phyloP scores from a whole-genome alignment of 2,329 filamentous ascomycete species.

The Diaporthe destruens region DNA sequence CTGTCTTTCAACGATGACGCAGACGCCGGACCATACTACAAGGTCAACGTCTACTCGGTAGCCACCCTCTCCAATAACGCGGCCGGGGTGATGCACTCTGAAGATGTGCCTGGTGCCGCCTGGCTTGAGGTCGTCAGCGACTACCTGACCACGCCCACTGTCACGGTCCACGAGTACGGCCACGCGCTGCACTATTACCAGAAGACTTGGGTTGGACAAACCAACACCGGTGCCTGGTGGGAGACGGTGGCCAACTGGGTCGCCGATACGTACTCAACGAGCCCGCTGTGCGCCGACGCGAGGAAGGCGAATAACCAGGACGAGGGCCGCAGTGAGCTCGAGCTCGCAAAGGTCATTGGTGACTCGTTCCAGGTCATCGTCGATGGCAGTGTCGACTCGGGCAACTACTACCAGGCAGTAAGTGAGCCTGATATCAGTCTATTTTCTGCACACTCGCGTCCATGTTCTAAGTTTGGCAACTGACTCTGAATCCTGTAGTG shows the following conservation, averaged over 20 bases:
- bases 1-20: constrained; percentile 47
- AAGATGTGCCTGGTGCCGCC: not conserved
- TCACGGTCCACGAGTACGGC: constrained; percentile 20
- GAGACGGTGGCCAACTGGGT: constrained; percentile 21
- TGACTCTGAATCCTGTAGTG: not conserved
- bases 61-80: not conserved
- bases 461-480: not conserved
- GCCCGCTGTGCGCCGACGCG: constrained; percentile 12
- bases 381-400: constrained; percentile 5
- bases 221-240: constrained; percentile 15
- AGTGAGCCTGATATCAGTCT: not conserved
- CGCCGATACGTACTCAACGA: constrained; percentile 19
- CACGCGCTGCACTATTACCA: constrained; percentile 25
- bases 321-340: constrained; percentile 16
- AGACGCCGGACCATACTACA: constrained; percentile 18
- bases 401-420: constrained; percentile 24
- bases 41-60: constrained; percentile 15
- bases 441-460: not conserved
- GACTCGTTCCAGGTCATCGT: constrained; percentile 25
- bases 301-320: constrained; percentile 9
- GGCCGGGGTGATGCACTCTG: constrained; percentile 13
- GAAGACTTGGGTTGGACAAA: constrained; percentile 16
- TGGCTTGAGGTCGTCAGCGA: constrained; percentile 23
- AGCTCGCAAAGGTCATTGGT: constrained; percentile 15
- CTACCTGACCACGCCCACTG: constrained; percentile 19